Conservation (phyloP, 2,329 filamentous ascomycete species). For the Fusarium tjaetaba region DNA sequence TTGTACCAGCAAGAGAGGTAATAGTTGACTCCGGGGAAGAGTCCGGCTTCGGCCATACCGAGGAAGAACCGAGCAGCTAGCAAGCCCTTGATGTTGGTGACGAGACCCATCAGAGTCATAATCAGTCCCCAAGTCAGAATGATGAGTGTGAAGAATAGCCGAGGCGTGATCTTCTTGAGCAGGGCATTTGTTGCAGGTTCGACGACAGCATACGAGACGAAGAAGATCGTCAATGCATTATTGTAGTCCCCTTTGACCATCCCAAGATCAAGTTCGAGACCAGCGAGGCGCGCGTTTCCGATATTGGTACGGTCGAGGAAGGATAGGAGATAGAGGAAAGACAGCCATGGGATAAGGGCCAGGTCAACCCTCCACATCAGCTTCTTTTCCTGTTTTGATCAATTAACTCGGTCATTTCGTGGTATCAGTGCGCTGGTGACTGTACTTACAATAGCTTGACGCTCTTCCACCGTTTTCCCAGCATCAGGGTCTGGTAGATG, state of each 20-base stretch:
- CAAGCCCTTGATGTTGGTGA: not conserved
- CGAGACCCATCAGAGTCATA: not conserved
- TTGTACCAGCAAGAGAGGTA: not conserved
- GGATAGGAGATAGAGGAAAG: not conserved
- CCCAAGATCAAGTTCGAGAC: not conserved
- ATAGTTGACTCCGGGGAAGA: not conserved
- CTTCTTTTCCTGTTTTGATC: not conserved
- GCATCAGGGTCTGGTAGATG: not conserved
- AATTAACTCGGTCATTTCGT: accelerated
- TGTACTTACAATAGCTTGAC: not conserved
- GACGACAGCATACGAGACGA: not conserved
- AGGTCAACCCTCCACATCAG: not conserved
- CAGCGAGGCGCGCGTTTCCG: not conserved
- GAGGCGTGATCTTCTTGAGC: not conserved
- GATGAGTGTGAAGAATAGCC: not conserved
- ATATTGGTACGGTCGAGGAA: not conserved
- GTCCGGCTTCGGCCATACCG: not conserved
- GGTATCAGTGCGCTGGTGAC: accelerated
- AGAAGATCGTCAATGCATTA: not conserved
- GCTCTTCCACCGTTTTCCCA: not conserved
- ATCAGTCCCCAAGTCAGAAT: not conserved
- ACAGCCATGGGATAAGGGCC: not conserved
- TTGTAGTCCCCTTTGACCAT: not conserved
- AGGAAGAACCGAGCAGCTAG: not conserved
- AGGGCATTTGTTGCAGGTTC: not conserved